Conservation (phyloP, 2,329 filamentous ascomycete genomes). For the Pestalotiopsis sp. region DNA sequence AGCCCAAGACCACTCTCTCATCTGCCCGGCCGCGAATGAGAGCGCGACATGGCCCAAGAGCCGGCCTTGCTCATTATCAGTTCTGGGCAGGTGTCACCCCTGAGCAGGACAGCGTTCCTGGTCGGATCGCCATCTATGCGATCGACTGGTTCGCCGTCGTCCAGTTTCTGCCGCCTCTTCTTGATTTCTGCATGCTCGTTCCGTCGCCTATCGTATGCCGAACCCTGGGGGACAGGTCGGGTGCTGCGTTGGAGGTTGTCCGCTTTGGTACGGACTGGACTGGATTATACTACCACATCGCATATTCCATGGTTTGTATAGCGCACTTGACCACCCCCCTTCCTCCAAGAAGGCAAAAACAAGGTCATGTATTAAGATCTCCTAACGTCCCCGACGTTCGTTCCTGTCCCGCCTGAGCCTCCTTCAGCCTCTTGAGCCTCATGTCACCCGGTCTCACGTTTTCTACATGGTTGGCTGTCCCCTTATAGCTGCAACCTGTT, state of each 20-base stretch:
- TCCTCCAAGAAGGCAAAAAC: neutral
- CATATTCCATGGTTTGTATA: neutral
- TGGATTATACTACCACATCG: neutral
- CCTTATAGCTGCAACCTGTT: neutral
- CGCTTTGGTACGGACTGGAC: neutral
- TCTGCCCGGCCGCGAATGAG: neutral
- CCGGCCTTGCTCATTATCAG: neutral
- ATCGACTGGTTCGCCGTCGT: neutral
- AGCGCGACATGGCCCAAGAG: neutral
- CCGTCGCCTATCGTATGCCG: neutral
- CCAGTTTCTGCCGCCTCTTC: neutral
- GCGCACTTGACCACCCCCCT: neutral
- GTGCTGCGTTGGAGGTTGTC: neutral
- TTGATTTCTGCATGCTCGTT: neutral
- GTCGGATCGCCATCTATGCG: neutral
- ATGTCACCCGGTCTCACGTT: slow-evolving; percentile 1
- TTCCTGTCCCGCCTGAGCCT: neutral
- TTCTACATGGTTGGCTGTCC: neutral
- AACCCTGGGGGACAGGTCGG: neutral
- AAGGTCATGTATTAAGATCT: neutral
- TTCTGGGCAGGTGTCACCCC: neutral
- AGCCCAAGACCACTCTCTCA: neutral
- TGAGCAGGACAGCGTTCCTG: neutral
- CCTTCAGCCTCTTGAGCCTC: neutral
- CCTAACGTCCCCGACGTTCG: neutral